A percentile compares a stretch with the other conserved stretches of the same genome.
These are phyloP conservation scores for Penicillium paneum DNA, from an alignment of 2,329 filamentous ascomycete genomes.

Conservation along the genomic window DNA sequence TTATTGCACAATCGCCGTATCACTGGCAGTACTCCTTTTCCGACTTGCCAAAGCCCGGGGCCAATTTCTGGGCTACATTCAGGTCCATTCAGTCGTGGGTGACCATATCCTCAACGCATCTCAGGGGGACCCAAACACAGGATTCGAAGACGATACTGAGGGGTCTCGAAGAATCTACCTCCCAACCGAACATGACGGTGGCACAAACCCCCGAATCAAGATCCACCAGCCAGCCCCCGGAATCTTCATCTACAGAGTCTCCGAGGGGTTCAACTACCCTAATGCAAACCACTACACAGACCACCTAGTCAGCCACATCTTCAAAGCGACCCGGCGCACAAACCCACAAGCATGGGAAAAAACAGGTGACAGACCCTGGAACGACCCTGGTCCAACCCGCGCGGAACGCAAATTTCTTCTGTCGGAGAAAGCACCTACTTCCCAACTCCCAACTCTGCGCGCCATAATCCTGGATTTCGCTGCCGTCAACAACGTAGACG, in stretches of 20 bases:
- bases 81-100: conserved; percentile 55
- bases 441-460: conserved; percentile 64
- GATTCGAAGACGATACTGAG: background rate
- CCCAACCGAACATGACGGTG: conserved; percentile 76
- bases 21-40: conserved; percentile 71
- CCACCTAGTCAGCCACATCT: conserved; percentile 65
- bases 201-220: conserved; percentile 77
- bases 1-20: conserved; percentile 75
- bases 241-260: conserved; percentile 87
- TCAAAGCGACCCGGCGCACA: conserved; percentile 68
- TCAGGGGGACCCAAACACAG: background rate
- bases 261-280: conserved; percentile 89
- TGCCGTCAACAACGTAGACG: conserved; percentile 84
- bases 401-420: conserved; percentile 45
- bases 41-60: conserved; percentile 75
- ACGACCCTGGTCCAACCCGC: conserved; percentile 69
- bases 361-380: conserved; percentile 81
- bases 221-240: conserved; percentile 77
- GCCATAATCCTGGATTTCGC: conserved; percentile 87
- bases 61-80: conserved; percentile 73
- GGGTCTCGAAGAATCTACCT: conserved; percentile 60
- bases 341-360: conserved; percentile 61
- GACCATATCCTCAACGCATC: conserved; percentile 32
- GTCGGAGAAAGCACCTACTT: conserved; percentile 43
- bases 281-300: conserved; percentile 84